phyloP scores from a whole-genome alignment of 768 basidiomycete genomes.

The Boletellus emodensis region DNA sequence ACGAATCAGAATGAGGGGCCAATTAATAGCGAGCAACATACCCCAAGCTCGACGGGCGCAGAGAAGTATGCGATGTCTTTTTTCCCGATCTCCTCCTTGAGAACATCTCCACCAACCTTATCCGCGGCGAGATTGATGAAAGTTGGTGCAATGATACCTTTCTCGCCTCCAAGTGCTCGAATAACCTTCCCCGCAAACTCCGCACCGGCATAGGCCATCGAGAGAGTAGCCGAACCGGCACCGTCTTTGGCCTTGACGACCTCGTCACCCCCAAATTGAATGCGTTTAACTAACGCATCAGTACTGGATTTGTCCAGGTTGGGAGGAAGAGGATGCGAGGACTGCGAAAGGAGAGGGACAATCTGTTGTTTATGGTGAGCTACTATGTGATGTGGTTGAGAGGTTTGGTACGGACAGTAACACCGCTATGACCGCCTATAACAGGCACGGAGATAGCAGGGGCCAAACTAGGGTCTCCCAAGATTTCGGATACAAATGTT shows the following conservation, averaged over 20 bases:
- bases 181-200: slow-evolving; percentile 84
- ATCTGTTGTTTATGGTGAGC: slow-evolving; percentile 47
- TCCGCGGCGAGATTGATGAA: slow-evolving; percentile 81
- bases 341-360: slow-evolving; percentile 90
- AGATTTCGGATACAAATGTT: slow-evolving; percentile 83
- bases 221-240: slow-evolving; percentile 89
- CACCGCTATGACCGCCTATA: slow-evolving; percentile 91
- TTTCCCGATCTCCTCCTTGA: slow-evolving; percentile 70
- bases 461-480: slow-evolving; percentile 60
- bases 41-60: slow-evolving; percentile 83
- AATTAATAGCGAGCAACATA: slow-evolving; percentile 30
- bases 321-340: slow-evolving; percentile 72
- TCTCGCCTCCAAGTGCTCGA: slow-evolving; percentile 82
- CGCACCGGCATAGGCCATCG: slow-evolving; percentile 94
- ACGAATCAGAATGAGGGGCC: slow-evolving; percentile 1
- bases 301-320: slow-evolving; percentile 42
- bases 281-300: slow-evolving; percentile 71
- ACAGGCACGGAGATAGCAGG: slow-evolving; percentile 76
- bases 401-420: slow-evolving; percentile 54
- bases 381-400: background rate
- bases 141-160: slow-evolving; percentile 78
- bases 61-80: slow-evolving; percentile 84
- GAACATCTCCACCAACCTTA: slow-evolving; percentile 60
- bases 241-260: slow-evolving; percentile 97
- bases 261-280: slow-evolving; percentile 96